Evolutionary conservation across 2,329 filamentous ascomycete species (phyloP), one percentile per base, ranked within the genome.

Genomic region (Aspergillus nomiae): DNA sequence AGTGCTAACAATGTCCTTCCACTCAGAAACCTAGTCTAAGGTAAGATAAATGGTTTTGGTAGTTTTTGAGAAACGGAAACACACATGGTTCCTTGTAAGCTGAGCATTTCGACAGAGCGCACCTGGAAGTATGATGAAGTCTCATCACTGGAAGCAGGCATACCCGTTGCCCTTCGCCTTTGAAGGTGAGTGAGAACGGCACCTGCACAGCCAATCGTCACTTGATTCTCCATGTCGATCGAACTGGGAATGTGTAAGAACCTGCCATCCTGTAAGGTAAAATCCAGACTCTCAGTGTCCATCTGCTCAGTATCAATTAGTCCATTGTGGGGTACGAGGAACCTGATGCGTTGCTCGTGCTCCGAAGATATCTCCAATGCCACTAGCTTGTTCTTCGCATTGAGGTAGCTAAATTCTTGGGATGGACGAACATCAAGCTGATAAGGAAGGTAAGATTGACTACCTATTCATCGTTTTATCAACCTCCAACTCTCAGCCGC

Each of bases 151-250:
- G 88, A 86, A 3, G 90, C 79, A 70, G 87, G 89, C 41, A 87
- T 84, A 3, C 2, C 26, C 3, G 86, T 83, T 45, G 88, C 85
- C 72, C 85, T 85, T 69, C 88, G 85, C 58, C 92, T 87, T 69
- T 92, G 87, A 28, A 97, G 77, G 67, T 96, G 92, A 6, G 86
- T 85, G n/a, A 98, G 79, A 2, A 98, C 80, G 30, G 94, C 94
- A n/a, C 94, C 92, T 30, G 90, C 91, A 77, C 95, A 98, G 3
- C 92, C 91, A 55, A 96, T 82, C 81, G 92, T 92, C 14, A 91
- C 74, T 7, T 78, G 81, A 69, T 90, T 94, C 3, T 94, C 90
- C 59, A 95, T 80, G 71, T 96, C 89, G 64, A 96, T 84, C 64
- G 82, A 86, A 1, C 90, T 86, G 3, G 89, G 87, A 10, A 96